Conservation (phyloP, 192 early-diverging fungal species). For the Coemansia sp. region DNA sequence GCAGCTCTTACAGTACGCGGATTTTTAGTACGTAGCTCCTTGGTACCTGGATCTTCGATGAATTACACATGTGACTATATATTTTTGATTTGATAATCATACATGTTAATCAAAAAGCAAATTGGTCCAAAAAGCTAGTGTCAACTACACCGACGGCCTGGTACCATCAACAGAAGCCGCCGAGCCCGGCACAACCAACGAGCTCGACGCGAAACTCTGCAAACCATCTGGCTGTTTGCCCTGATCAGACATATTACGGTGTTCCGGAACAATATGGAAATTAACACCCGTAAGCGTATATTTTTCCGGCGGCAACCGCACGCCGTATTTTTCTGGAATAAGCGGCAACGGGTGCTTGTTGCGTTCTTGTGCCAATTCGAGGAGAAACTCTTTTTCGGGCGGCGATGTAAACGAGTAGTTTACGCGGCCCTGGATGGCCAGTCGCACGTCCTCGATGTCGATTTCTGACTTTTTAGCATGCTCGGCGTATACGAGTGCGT, state of each 20-base stretch:
- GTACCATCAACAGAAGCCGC: neutral
- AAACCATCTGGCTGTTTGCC: neutral
- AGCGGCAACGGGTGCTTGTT: conserved; percentile 74
- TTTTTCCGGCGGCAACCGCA: conserved; percentile 72
- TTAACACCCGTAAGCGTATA: conserved; percentile 75
- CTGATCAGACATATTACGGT: conserved; percentile 1
- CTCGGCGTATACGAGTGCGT: conserved; percentile 89
- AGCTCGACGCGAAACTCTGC: neutral
- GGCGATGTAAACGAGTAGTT: conserved; percentile 88
- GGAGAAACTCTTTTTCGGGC: conserved; percentile 84
- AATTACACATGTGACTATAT: no score
- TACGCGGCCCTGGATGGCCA: conserved; percentile 90
- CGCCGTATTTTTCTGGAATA: conserved; percentile 78
- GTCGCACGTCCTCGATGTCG: conserved; percentile 78
- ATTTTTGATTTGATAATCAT: neutral
- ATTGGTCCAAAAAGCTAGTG: neutral
- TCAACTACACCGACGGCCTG: neutral
- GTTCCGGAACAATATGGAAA: conserved; percentile 72
- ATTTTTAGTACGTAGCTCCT: no score
- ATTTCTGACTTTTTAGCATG: conserved; percentile 82
- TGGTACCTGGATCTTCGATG: no score
- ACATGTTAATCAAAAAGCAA: conserved; percentile 1
- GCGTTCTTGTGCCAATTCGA: conserved; percentile 73
- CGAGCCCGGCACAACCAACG: neutral
- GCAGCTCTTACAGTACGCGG: no score